Evolutionary conservation across 176 grass and related monocot genomes (phyloP), one percentile per base, ranked within the genome.

Genomic region (Paspalum vaginatum): DNA sequence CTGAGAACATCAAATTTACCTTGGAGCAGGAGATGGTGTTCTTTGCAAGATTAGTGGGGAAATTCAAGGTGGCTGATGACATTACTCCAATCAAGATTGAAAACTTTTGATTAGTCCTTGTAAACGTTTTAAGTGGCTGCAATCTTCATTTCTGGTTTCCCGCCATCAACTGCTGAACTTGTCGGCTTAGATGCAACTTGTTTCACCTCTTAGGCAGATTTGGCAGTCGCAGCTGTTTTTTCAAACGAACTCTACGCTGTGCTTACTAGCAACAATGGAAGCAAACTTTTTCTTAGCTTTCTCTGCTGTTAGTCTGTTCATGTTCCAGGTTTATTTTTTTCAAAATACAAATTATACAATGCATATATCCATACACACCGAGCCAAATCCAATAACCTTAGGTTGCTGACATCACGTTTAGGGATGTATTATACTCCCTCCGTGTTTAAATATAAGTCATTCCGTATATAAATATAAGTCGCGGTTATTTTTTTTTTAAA

Each of bases 1-100:
- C 88, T 79, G 90, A 94, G 76, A 94, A 98, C 82, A 98, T 98
- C 76, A 91, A 89, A 79, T 94, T 94, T 21, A 98, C 92, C 24
- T 69, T 94, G 83, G 95, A 94, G 88, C 95, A 98, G 67, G 81
- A 85, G 82, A 93, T 98, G 92, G 11, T 98, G 47, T 94, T 98
- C 70, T 91, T 94, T 43, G 92, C 90, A 62, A 81, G 95, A 48
- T 63, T 84, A 43, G 95, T 98, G 5, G 90, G 95, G 9, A 58
- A 83, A 13, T 94, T 94, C 68, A 68, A 94, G 73, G 95, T 94
- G 72, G 86, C 89, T 37, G 92, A 94, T 78, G 62, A 90, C 77
- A 94, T 98, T 55, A 85, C 85, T 71, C 88, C 90, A 17, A 94
- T 98, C 58, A 94, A 94, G 89, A 89, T 98, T 43, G 92, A 93